Conservation (phyloP, 2,329 filamentous ascomycete species). For the Ceratocystis diversiconidia region DNA sequence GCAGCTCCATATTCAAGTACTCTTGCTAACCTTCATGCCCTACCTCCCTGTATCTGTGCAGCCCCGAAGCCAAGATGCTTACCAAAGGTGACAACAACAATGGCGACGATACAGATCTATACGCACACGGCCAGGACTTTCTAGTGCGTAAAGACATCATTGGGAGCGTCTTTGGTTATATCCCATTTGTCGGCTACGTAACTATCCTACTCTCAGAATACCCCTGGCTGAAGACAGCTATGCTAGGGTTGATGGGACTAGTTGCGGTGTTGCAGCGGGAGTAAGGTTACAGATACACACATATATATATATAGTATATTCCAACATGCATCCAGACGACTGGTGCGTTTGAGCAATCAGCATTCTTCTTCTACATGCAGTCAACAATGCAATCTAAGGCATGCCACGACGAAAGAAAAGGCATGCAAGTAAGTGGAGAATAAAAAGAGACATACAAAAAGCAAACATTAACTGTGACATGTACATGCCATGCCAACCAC, state of each 20-base stretch:
- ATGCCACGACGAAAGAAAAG: background rate
- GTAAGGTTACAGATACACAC: constrained; percentile 29
- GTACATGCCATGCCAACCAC: background rate
- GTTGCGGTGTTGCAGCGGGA: constrained; percentile 87
- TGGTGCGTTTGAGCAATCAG: background rate
- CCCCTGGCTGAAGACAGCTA: constrained; percentile 90
- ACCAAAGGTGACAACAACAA: constrained; percentile 97
- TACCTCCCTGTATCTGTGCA: constrained; percentile 22
- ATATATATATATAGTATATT: background rate
- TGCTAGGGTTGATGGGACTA: constrained; percentile 88
- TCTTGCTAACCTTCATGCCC: background rate
- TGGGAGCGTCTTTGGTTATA: constrained; percentile 79
- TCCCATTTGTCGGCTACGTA: constrained; percentile 92
- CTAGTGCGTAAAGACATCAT: constrained; percentile 81
- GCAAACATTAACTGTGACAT: background rate
- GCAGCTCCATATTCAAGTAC: background rate
- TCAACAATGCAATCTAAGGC: background rate
- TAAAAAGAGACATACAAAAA: background rate
- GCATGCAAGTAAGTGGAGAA: background rate
- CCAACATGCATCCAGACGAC: background rate
- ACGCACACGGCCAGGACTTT: constrained; percentile 75
- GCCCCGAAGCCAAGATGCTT: constrained; percentile 54
- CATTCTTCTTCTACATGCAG: background rate
- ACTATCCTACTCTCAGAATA: constrained; percentile 92
- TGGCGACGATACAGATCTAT: constrained; percentile 78